phyloP scores from a whole-genome alignment of 148 eudicot genomes.

The Rhododendron kiyosumense region DNA sequence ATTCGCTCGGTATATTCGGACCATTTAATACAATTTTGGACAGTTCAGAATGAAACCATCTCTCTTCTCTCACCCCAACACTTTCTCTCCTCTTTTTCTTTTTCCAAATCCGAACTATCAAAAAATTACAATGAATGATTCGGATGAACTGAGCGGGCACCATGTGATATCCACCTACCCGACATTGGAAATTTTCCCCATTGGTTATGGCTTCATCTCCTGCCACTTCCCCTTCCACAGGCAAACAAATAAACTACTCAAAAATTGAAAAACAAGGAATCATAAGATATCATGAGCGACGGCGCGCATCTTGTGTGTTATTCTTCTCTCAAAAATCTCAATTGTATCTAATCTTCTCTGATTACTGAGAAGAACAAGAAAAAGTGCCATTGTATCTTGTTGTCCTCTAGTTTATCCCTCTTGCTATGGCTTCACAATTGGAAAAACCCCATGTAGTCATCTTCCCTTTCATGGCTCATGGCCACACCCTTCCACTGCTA shows the following conservation, averaged over 20 bases:
- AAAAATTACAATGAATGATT: too few relatives aligned
- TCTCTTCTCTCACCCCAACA: too few relatives aligned
- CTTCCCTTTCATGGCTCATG: conserved; percentile 39
- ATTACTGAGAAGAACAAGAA: neutral
- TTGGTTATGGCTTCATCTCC: neutral
- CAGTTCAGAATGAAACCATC: too few relatives aligned
- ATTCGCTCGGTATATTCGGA: fast-evolving
- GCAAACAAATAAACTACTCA: neutral
- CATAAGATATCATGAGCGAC: too few relatives aligned
- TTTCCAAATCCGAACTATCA: too few relatives aligned
- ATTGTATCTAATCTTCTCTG: neutral
- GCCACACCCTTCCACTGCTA: conserved; percentile 32
- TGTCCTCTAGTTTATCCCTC: neutral
- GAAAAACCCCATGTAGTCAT: conserved; percentile 12
- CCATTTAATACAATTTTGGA: too few relatives aligned
- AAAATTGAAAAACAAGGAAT: neutral
- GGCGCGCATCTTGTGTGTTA: too few relatives aligned
- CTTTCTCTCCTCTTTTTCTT: too few relatives aligned
- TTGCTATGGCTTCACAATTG: conserved; percentile 17
- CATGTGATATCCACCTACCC: too few relatives aligned
- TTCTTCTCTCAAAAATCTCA: neutral
- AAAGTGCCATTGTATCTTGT: neutral
- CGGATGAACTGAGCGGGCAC: too few relatives aligned
- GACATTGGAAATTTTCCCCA: too few relatives aligned
- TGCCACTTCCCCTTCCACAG: neutral